These are phyloP conservation scores for Mentha longifolia DNA, from an alignment of 257 asterid species.

Conservation along the genomic window DNA sequence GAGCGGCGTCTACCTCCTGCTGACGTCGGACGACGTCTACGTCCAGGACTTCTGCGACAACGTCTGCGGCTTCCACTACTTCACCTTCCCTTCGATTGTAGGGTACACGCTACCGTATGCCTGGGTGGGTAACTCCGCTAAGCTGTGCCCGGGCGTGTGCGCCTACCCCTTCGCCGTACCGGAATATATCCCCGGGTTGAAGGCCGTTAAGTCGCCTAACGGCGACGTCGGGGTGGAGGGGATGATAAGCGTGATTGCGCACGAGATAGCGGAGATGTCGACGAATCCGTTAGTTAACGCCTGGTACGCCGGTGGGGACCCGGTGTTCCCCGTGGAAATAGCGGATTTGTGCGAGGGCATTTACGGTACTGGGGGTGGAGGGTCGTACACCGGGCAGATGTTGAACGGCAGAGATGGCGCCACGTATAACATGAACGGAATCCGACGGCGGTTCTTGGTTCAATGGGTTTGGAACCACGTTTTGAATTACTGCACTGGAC, in stretches of 20 bases:
- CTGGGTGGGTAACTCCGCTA: slow-evolving; percentile 89
- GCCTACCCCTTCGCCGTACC: slow-evolving; percentile 92
- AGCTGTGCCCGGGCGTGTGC: slow-evolving; percentile 72
- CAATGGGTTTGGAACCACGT: slow-evolving; percentile 92
- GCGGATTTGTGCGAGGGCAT: slow-evolving; percentile 95
- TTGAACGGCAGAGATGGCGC: slow-evolving; percentile 73
- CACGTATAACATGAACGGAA: slow-evolving; percentile 80
- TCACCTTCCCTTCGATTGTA: slow-evolving; percentile 86
- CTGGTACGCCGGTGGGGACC: slow-evolving; percentile 92
- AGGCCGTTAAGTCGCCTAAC: slow-evolving; percentile 69
- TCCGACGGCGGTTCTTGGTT: slow-evolving; percentile 81
- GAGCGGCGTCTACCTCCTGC: slow-evolving; percentile 72
- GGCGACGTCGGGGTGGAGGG: slow-evolving; percentile 86
- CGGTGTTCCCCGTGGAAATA: slow-evolving; percentile 78
- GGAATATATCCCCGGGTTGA: slow-evolving; percentile 59
- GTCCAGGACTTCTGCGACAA: slow-evolving; percentile 75
- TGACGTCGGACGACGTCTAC: slow-evolving; percentile 75
- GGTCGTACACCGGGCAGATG: slow-evolving; percentile 89
- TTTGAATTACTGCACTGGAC: slow-evolving; percentile 85
- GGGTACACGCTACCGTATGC: slow-evolving; percentile 95
- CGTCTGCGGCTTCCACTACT: slow-evolving; percentile 82
- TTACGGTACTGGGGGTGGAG: slow-evolving; percentile 88
- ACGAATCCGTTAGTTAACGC: slow-evolving; percentile 83
- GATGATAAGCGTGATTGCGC: slow-evolving; percentile 87
- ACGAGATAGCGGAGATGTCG: slow-evolving; percentile 82